Base-by-base conservation (phyloP, 768 basidiomycete species). In the Pleurotus tuoliensis region DNA sequence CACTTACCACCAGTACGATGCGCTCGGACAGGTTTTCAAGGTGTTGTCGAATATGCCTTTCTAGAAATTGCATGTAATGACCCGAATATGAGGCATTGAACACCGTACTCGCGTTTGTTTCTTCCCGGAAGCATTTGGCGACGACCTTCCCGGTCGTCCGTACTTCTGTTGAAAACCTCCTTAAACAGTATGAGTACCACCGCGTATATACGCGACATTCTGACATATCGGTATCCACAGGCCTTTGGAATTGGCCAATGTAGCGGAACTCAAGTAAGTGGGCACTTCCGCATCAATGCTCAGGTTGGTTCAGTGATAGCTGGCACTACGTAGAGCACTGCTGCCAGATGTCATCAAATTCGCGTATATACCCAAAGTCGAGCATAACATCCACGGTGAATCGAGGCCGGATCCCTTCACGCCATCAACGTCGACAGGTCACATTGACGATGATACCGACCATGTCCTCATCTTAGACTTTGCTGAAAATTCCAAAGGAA, bases 71-170 rank as follows among this genome's bases (percentile, higher is more conserved):
- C 38, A 15, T 25, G 20, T 38, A 27, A 3, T 25, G 18, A 15
- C 22, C 16, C 37, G 48, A 9, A 44, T 44, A 15, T 56, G 55
- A 95, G 90, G 90, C 92, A 8, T 73, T 95, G 47, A 95, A 94
- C 62, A 92, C 92, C 12, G 90, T 96, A 3, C 79, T 94, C 40
- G 92, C 89, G 0, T 96, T 96, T 64, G 80, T 92, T 39, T 89
- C 90, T 2, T 86, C 90, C 0, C 79, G 90, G 59, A 89, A 90
- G 61, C 83, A 90, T 60, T 69, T 95, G 34, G 88, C 91, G 5
- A 86, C 83, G 5, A 94, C 90, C 0, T 95, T 94, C 63, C 76
- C 84, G 5, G 80, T 83, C 3, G 77, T 94, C 22, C 80, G 87
- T 43, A 77, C 81, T 12, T 91, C 90, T n/a, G 91, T 92, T 0